Percentiles rank a stretch among this genome's conserved stretches.
Evolutionary conservation across 1,284 basidiomycete species (phyloP).

Genomic region (Hymenochaete sp.): DNA sequence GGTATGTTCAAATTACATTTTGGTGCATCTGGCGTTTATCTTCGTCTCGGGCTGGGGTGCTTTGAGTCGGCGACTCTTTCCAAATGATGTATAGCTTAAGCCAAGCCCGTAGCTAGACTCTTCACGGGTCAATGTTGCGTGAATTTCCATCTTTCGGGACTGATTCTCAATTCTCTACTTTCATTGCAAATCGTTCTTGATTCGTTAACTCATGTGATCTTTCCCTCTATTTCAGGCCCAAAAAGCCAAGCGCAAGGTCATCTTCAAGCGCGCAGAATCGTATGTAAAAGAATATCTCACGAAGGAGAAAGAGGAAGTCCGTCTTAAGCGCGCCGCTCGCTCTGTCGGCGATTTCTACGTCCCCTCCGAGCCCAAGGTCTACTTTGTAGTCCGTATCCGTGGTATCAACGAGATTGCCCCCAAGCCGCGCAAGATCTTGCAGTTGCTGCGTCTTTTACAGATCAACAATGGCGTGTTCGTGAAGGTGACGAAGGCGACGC

Average conservation of each 20-base stretch:
- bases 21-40: constrained; percentile 15
- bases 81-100: constrained; percentile 76
- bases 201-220: constrained; percentile 15
- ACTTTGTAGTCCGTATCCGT: constrained; percentile 95
- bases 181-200: constrained; percentile 9
- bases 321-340: constrained; percentile 90
- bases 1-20: constrained; percentile 45
- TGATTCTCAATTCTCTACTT: constrained; percentile 33
- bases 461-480: constrained; percentile 99
- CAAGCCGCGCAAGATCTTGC: constrained; percentile 98
- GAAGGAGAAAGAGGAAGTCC: constrained; percentile 95
- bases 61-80: too few relatives aligned
- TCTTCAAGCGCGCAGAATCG: constrained; percentile 99
- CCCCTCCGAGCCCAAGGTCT: constrained; percentile 92
- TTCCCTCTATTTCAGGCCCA: constrained; percentile 61
- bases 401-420: constrained; percentile 99
- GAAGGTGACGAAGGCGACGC: constrained; percentile 93
- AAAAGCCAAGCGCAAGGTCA: constrained; percentile 89
- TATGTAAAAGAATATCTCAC: constrained; percentile 96
- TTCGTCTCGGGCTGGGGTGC: constrained; percentile 21
- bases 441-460: constrained; percentile 96
- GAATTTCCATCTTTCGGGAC: constrained; percentile 98
- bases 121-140: constrained; percentile 69
- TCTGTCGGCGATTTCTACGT: constrained; percentile 96
- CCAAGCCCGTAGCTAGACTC: constrained; percentile 63